Evolutionary conservation across 2,329 filamentous ascomycete genomes (phyloP), one percentile per base, ranked within the genome.

Genomic region (Chalara sp.): DNA sequence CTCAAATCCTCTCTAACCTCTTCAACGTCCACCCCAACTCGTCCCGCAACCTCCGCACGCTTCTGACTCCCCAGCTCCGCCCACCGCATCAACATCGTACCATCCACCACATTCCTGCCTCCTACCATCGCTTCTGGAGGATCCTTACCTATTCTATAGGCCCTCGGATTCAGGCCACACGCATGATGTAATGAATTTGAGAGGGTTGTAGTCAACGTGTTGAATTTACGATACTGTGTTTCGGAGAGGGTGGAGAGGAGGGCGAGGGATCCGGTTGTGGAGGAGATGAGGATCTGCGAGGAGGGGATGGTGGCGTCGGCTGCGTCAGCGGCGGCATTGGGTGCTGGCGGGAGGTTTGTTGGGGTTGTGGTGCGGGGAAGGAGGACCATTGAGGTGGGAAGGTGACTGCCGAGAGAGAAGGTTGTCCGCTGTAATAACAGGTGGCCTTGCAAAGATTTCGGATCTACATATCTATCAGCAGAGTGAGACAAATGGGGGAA

Each of bases 371-470:
- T 81, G 12, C 83, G 83, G 1, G 88, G 86, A 33, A 97, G 76
- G 46, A 96, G 80, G 21, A 85, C 82, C 59, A 90, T 85, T 37
- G 79, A 80, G 1, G 87, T 85, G 0, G 87, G 82, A 56, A 85
- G 79, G 67, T 96, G 88, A 13, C 81, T 81, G 37, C 89, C 90
- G 0, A 88, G 83, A 65, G 91, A 86, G 71, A 99, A 97, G 52
- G 89, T 88, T 48, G 87, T 89, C 53, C 88, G 84, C 68, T 92
- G 89, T 6, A 99, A 79, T 29, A 99, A 80, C 40, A 91, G 81
- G 62, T 91, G 86, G 46, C 93, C 93, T 51, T 92, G 87, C 33
- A 96, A 81, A 6, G 90, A 95, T 72, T 95, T 95, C 12, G 92
- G 92, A 65, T 97, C 91, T 95, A 59, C 50, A 8, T 28, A 5